Conservation (phyloP, 345 rosid genomes). For the Eucalyptus grandis region DNA sequence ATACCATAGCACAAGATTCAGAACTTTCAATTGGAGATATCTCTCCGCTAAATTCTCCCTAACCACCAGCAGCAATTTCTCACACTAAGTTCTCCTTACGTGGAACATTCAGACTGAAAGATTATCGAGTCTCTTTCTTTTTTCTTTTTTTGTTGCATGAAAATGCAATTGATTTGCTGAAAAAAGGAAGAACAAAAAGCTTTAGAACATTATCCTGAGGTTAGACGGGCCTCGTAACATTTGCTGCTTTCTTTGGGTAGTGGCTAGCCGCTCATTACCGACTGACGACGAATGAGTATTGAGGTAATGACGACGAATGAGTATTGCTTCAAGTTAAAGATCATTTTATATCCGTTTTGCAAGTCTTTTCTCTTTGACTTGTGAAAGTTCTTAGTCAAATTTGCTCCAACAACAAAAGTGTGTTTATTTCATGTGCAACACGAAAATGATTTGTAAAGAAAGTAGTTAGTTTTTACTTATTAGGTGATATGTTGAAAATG, state of each 20-base stretch:
- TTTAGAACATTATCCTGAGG: not conserved
- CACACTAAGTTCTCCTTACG: not conserved
- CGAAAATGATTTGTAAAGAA: fast-evolving
- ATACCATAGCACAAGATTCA: not conserved
- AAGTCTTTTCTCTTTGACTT: not conserved
- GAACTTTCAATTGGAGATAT: not conserved
- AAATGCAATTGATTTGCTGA: not conserved
- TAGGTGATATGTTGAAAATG: fast-evolving
- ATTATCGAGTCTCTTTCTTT: too few species aligned
- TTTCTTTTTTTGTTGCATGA: fast-evolving
- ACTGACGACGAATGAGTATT: too few species aligned
- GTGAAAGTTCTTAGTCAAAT: too few species aligned
- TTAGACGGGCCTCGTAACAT: not conserved
- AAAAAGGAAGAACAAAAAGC: too few species aligned
- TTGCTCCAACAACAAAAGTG: not conserved
- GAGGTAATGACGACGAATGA: too few species aligned
- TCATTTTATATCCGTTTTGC: not conserved
- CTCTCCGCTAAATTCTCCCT: not conserved
- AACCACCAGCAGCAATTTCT: not conserved
- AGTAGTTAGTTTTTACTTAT: too few species aligned
- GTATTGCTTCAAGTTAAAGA: not conserved
- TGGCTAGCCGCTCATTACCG: fast-evolving
- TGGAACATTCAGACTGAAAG: too few species aligned
- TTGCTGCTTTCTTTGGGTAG: not conserved
- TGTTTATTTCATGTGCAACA: not conserved